These are phyloP conservation scores for Paecilomyces variotii DNA, from an alignment of 2,329 filamentous ascomycete genomes.

Conservation along the genomic window DNA sequence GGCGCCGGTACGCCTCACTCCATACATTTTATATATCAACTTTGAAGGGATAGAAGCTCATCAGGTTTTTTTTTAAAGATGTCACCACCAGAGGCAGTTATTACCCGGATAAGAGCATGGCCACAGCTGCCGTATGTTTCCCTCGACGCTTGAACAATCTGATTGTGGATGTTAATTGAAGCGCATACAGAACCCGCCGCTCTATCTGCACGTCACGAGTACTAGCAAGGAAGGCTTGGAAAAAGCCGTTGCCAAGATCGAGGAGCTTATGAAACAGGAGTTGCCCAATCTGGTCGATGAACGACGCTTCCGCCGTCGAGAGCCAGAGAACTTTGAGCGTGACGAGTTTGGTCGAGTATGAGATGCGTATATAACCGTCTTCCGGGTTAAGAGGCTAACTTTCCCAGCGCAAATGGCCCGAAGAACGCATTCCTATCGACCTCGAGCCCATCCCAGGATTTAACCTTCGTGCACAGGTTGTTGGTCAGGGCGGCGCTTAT, in stretches of 20 bases:
- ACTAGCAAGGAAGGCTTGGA: slow-evolving; percentile 88
- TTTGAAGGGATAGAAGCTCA: slow-evolving; percentile 51
- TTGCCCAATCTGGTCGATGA: slow-evolving; percentile 93
- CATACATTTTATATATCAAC: slow-evolving; percentile 35
- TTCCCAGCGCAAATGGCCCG: slow-evolving; percentile 89
- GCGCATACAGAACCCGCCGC: slow-evolving; percentile 65
- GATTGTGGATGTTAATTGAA: slow-evolving; percentile 1
- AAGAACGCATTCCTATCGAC: slow-evolving; percentile 85
- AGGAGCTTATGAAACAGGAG: slow-evolving; percentile 94
- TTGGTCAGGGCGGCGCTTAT: slow-evolving; percentile 87
- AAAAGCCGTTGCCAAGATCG: slow-evolving; percentile 74
- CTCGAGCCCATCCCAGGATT: slow-evolving; percentile 90
- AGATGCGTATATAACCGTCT: slow-evolving; percentile 6
- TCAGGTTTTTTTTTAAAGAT: slow-evolving; percentile 61
- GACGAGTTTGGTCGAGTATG: slow-evolving; percentile 81
- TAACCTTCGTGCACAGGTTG: slow-evolving; percentile 91
- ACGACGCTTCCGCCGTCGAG: slow-evolving; percentile 78
- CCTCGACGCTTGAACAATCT: neutral
- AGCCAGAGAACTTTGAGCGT: slow-evolving; percentile 68
- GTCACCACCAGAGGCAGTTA: slow-evolving; percentile 96
- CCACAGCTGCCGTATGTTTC: slow-evolving; percentile 72
- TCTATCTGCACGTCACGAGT: slow-evolving; percentile 93
- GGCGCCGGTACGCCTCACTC: slow-evolving; percentile 84
- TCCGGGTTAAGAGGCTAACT: slow-evolving; percentile 16
- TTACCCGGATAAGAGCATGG: slow-evolving; percentile 96